A percentile compares a stretch with the other conserved stretches of the same genome.
phyloP scores from a whole-genome alignment of 1,284 basidiomycete genomes.

The Puccinia coronata region DNA sequence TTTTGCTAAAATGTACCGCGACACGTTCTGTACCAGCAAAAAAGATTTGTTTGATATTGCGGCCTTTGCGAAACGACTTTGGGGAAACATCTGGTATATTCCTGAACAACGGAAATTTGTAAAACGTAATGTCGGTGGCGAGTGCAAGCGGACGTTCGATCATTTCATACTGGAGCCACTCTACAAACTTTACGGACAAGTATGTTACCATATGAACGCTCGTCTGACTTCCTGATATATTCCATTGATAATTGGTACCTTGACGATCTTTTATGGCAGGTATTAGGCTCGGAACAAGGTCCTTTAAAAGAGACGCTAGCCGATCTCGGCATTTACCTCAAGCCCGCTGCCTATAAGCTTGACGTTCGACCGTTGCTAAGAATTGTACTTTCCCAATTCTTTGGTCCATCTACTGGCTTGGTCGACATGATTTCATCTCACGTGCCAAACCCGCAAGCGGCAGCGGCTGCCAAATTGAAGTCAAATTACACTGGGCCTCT shows the following conservation, averaged over 20 bases:
- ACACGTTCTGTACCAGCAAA: slow-evolving; percentile 71
- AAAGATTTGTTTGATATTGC: slow-evolving; percentile 62
- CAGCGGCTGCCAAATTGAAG: slow-evolving; percentile 74
- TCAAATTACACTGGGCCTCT: slow-evolving; percentile 82
- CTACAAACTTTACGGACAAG: slow-evolving; percentile 91
- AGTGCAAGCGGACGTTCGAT: slow-evolving; percentile 82
- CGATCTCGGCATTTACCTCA: slow-evolving; percentile 78
- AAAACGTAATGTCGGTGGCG: slow-evolving; percentile 77
- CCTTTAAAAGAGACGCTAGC: slow-evolving; percentile 77
- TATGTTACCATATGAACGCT: slow-evolving; percentile 52
- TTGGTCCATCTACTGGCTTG: slow-evolving; percentile 78
- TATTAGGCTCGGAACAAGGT: slow-evolving; percentile 86
- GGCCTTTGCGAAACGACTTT: slow-evolving; percentile 77
- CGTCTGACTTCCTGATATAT: background rate
- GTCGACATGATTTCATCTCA: slow-evolving; percentile 88
- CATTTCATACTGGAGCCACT: slow-evolving; percentile 95
- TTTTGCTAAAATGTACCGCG: slow-evolving; percentile 94
- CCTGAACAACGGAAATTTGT: slow-evolving; percentile 79
- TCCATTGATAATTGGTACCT: background rate
- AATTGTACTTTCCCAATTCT: slow-evolving; percentile 91
- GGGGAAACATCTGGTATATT: slow-evolving; percentile 98
- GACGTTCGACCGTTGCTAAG: slow-evolving; percentile 92
- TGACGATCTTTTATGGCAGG: slow-evolving; percentile 61
- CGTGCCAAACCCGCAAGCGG: slow-evolving; percentile 78
- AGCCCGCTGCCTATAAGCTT: slow-evolving; percentile 95